Evolutionary conservation across 345 rosid species (phyloP).

Genomic region (Raphanus sativus): DNA sequence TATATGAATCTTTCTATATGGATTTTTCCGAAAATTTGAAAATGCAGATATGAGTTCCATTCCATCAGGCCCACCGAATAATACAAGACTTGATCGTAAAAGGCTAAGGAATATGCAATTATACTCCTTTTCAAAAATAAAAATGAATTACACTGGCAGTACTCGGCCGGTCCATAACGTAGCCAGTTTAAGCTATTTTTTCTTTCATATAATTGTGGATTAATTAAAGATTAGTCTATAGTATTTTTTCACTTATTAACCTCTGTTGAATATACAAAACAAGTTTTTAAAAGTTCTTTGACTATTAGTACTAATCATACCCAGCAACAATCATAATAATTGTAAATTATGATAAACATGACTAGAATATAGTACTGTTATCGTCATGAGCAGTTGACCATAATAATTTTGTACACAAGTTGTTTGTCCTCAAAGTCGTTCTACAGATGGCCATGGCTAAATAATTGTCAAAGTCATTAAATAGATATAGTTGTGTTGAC

Average conservation of each 20-base stretch:
- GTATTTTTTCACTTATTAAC: not conserved
- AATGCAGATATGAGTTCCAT: not conserved
- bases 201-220: not conserved
- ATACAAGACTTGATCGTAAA: not conserved
- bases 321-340: not conserved
- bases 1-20: not conserved
- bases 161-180: not conserved
- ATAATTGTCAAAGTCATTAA: slow-evolving; percentile 6
- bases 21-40: not conserved
- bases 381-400: slow-evolving; percentile 5
- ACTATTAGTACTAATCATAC: slow-evolving; percentile 19
- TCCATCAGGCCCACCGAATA: not conserved
- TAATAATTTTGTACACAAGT: slow-evolving; percentile 8
- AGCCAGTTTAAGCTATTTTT: not conserved
- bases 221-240: not conserved
- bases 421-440: slow-evolving; percentile 26
- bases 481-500: slow-evolving; percentile 18
- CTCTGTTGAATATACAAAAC: not conserved
- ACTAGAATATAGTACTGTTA: slow-evolving; percentile 8
- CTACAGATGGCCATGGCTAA: slow-evolving; percentile 2
- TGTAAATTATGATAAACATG: slow-evolving; percentile 20
- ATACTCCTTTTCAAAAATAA: too few relatives aligned
- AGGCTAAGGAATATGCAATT: not conserved
- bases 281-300: slow-evolving; percentile 2
- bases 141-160: not conserved